Evolutionary conservation across 2,329 filamentous ascomycete genomes (phyloP), one percentile per base, ranked within the genome.

Genomic region (Gremmenia infestans): DNA sequence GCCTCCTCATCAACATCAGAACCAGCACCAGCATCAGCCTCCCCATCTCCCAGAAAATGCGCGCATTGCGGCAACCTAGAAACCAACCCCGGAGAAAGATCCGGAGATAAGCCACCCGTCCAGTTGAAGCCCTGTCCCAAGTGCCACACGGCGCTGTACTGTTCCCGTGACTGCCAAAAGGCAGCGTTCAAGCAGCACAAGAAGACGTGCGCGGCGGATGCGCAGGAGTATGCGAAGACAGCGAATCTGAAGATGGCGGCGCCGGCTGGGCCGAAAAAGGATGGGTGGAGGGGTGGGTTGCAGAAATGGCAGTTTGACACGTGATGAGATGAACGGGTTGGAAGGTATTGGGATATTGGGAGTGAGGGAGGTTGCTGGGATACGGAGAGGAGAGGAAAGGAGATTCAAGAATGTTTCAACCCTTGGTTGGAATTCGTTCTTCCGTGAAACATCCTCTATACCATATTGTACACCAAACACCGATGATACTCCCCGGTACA

Each of bases 151-250:
- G 50, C 55, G 2, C 50, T 54, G 43, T 68, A 70, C 47, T 70
- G 65, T 58, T 62, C 61, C 1, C 59, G 53, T 12, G 61, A 61
- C 19, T 69, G 67, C 50, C 65, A 68, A 48, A 60, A 58, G 42
- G 49, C 36, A 5, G 48, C 67, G 37, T 67, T 60, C 57, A 63
- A 65, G 53, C 39, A n/a, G 15, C 66, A 68, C 53, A 68, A 68
- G 52, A 56, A 55, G 28, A 22, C 55, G 15, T 68, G 66, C 48
- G 53, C 65, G 2, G 23, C 37, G 25, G 36, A 39, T 23, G 61
- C 61, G 1, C 61, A 63, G 35, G 46, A 48, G 9, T 63, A 61
- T 55, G 61, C 61, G 4, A 28, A 50, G 49, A 55, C 48, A 17
- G 59, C 61, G 19, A 48, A 62, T 53, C 52, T 63, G 22, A 61